Conservation (phyloP, 441 rosid genomes). For the Biscutella laevigata region DNA sequence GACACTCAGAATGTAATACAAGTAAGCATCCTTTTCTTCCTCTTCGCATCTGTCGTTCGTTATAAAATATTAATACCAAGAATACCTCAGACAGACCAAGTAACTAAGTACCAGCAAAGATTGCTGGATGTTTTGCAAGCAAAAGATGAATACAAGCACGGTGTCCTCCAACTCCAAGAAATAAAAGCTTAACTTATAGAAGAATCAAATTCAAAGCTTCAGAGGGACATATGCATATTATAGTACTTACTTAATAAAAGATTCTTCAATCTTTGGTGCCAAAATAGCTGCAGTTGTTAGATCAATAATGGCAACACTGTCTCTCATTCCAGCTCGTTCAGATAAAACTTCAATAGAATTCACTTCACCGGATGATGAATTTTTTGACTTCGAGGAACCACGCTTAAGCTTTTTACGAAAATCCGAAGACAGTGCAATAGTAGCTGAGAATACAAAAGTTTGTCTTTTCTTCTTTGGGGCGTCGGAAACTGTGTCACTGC, state of each 20-base stretch:
- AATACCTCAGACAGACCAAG: constrained; percentile 4
- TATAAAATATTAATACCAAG: constrained; percentile 16
- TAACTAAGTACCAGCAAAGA: constrained; percentile 8
- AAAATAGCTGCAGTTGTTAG: constrained; percentile 70
- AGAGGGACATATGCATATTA: not conserved
- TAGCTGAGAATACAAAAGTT: constrained; percentile 93
- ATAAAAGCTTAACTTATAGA: not conserved
- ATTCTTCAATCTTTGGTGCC: constrained; percentile 79
- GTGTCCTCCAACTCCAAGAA: not conserved
- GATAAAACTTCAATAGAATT: constrained; percentile 84
- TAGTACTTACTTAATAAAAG: constrained; percentile 68
- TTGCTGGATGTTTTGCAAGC: not conserved
- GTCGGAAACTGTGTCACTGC: constrained; percentile 47
- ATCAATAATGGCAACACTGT: constrained; percentile 78
- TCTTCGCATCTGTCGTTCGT: constrained; percentile 62
- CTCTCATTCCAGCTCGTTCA: constrained; percentile 81
- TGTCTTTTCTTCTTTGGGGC: constrained; percentile 80
- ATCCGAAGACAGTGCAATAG: constrained; percentile 82
- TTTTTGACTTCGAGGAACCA: constrained; percentile 56
- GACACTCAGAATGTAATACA: constrained; percentile 78
- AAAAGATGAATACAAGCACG: constrained; percentile 3
- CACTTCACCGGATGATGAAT: constrained; percentile 39
- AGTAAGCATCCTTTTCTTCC: constrained; percentile 80
- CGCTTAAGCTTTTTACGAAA: constrained; percentile 92
- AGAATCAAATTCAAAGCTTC: not conserved